Conservation (phyloP, 2,329 filamentous ascomycete species). For the Epichloe sylvatica region DNA sequence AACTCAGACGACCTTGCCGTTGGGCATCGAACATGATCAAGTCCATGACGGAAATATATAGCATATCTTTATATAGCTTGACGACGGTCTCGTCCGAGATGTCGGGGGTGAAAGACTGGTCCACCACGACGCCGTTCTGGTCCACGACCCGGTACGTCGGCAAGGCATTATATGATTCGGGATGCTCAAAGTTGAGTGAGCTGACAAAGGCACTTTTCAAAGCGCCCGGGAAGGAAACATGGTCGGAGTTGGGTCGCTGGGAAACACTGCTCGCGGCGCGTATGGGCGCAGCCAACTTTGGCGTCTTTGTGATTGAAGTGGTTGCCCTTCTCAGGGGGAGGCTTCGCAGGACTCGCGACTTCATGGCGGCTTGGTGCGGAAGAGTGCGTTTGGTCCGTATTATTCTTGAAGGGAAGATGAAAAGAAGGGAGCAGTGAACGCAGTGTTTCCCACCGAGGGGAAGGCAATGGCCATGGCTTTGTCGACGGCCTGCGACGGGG, state of each 20-base stretch:
- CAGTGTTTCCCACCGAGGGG: neutral
- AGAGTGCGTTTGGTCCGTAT: neutral
- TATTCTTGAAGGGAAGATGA: too few species aligned
- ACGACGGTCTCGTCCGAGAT: conserved; percentile 49
- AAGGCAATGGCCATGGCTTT: conserved; percentile 1
- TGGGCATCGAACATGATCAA: conserved; percentile 97
- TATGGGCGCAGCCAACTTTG: conserved; percentile 11
- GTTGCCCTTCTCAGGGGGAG: conserved; percentile 15
- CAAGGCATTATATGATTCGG: conserved; percentile 59
- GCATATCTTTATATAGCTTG: conserved; percentile 51
- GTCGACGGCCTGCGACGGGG: conserved; percentile 5
- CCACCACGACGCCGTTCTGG: conserved; percentile 72
- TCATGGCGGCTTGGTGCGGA: conserved; percentile 15
- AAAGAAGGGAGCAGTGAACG: neutral
- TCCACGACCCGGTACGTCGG: conserved; percentile 87
- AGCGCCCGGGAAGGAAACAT: conserved; percentile 77
- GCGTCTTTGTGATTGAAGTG: conserved; percentile 10
- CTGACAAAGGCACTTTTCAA: conserved; percentile 87
- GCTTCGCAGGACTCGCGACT: conserved; percentile 18
- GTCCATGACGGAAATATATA: conserved; percentile 73
- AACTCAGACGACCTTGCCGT: conserved; percentile 80
- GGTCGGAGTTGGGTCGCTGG: conserved; percentile 40
- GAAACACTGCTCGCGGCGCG: conserved; percentile 37
- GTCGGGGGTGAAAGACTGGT: conserved; percentile 54
- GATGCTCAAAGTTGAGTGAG: conserved; percentile 61